A percentile compares a stretch with the other conserved stretches of the same genome.
These are phyloP conservation scores for Rasamsonia emersonii DNA, from an alignment of 2,329 filamentous ascomycete genomes.

Conservation along the genomic window DNA sequence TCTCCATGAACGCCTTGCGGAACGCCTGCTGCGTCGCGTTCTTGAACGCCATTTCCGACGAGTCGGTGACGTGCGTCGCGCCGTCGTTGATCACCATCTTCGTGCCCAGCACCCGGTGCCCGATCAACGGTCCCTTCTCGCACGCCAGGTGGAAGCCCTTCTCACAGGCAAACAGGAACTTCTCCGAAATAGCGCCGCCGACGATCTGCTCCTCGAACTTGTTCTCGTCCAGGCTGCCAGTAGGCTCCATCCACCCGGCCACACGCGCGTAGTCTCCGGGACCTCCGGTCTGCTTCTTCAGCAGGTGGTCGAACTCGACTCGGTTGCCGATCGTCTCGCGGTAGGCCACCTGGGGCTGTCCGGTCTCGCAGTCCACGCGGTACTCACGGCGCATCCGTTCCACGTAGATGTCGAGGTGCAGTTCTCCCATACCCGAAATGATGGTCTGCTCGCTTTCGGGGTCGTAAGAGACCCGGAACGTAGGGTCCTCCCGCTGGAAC, in stretches of 20 bases:
- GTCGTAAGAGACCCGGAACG: conserved; percentile 91
- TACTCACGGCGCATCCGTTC: conserved; percentile 96
- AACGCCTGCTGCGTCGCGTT: conserved; percentile 93
- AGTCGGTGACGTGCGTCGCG: conserved; percentile 95
- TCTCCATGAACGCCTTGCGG: conserved; percentile 80
- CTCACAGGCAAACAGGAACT: conserved; percentile 87
- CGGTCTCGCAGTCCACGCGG: conserved; percentile 90
- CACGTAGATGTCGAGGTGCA: conserved; percentile 95
- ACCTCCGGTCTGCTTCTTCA: conserved; percentile 93
- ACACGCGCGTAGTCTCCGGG: conserved; percentile 94
- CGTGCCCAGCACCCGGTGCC: conserved; percentile 83
- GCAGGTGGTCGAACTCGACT: conserved; percentile 81
- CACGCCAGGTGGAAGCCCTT: conserved; percentile 86
- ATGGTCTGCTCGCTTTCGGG: conserved; percentile 91
- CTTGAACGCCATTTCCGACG: conserved; percentile 92
- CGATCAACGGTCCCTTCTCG: conserved; percentile 79
- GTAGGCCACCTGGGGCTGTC: conserved; percentile 93
- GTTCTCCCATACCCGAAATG: conserved; percentile 95
- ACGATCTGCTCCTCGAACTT: conserved; percentile 78
- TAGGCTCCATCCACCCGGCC: conserved; percentile 83
- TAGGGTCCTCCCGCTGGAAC: conserved; percentile 97
- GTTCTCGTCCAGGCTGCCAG: conserved; percentile 63
- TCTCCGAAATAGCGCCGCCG: conserved; percentile 87
- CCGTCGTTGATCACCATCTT: conserved; percentile 93
- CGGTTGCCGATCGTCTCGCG: conserved; percentile 79